Conservation (phyloP, 768 basidiomycete genomes). For the Panaeolus papilionaceus region DNA sequence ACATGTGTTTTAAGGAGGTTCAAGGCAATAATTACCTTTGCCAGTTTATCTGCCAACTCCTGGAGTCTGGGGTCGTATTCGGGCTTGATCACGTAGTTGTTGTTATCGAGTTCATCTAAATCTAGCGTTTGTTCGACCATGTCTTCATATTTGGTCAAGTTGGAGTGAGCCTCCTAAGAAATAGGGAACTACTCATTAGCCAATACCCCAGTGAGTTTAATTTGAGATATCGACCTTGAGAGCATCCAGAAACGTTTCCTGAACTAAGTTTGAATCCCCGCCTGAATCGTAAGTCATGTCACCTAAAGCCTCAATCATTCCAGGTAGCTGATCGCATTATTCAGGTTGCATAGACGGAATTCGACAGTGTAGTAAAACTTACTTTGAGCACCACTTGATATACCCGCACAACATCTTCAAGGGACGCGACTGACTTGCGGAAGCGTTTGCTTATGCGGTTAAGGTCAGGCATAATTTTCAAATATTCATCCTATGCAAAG, state of each 20-base stretch:
- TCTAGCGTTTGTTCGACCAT: slow-evolving; percentile 98
- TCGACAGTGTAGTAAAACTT: slow-evolving; percentile 9
- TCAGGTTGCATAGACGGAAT: neutral
- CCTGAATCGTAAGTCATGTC: slow-evolving; percentile 51
- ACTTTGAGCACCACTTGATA: slow-evolving; percentile 94
- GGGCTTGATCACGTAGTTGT: slow-evolving; percentile 91
- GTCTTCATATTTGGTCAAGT: slow-evolving; percentile 80
- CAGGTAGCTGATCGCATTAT: slow-evolving; percentile 63
- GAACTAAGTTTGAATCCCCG: slow-evolving; percentile 56
- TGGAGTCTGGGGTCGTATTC: slow-evolving; percentile 85
- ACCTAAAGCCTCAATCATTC: slow-evolving; percentile 71
- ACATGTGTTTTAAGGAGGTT: neutral
- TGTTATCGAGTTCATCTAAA: slow-evolving; percentile 80
- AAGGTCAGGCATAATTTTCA: slow-evolving; percentile 94
- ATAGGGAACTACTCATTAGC: neutral
- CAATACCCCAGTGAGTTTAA: too few species aligned
- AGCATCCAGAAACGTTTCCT: slow-evolving; percentile 67
- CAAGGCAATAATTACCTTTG: slow-evolving; percentile 44
- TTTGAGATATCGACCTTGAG: slow-evolving; percentile 53
- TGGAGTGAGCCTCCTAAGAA: slow-evolving; percentile 65
- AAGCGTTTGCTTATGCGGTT: slow-evolving; percentile 92
- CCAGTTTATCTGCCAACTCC: slow-evolving; percentile 70
- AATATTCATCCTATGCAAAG: slow-evolving; percentile 71
- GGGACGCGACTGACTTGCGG: slow-evolving; percentile 78
- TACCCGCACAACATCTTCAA: slow-evolving; percentile 95